These are phyloP conservation scores for Penicillium goetzii DNA, from an alignment of 495 filamentous ascomycete species.

Conservation along the genomic window DNA sequence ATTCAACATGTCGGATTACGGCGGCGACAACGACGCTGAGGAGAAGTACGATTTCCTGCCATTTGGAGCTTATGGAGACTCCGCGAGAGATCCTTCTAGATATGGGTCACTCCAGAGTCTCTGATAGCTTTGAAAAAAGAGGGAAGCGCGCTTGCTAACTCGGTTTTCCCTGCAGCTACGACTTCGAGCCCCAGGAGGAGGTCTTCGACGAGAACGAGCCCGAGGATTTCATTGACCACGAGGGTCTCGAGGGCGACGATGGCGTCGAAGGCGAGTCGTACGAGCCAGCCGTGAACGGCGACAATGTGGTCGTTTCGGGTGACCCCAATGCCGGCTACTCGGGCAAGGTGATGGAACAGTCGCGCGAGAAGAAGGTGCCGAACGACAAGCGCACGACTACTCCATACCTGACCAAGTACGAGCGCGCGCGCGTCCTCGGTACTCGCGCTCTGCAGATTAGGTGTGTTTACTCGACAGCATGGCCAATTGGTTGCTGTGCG, in stretches of 20 bases:
- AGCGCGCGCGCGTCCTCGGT: slow-evolving; percentile 88
- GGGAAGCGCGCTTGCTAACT: slow-evolving; percentile 21
- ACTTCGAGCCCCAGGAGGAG: slow-evolving; percentile 62
- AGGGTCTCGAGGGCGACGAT: slow-evolving; percentile 44
- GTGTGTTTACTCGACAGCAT: slow-evolving; percentile 51
- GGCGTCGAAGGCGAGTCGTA: slow-evolving; percentile 54
- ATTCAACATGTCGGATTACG: slow-evolving; percentile 82
- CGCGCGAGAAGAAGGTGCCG: slow-evolving; percentile 87
- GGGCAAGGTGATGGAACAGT: slow-evolving; percentile 58
- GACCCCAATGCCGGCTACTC: slow-evolving; percentile 70
- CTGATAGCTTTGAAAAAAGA: slow-evolving; percentile 9
- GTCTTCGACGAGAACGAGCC: slow-evolving; percentile 69
- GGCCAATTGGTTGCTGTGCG: neutral
- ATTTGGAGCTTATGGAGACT: neutral
- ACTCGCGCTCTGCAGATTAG: slow-evolving; percentile 95
- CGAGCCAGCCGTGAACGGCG: slow-evolving; percentile 49
- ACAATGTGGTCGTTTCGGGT: slow-evolving; percentile 69
- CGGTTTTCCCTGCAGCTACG: slow-evolving; percentile 41
- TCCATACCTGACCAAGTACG: slow-evolving; percentile 99
- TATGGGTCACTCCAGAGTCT: slow-evolving; percentile 9
- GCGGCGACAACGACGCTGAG: slow-evolving; percentile 64
- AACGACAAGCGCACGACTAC: slow-evolving; percentile 89
- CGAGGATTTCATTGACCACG: slow-evolving; percentile 55
- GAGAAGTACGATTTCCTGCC: slow-evolving; percentile 48
- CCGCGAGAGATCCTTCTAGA: slow-evolving; percentile 17